A percentile compares a stretch with the other conserved stretches of the same genome.
phyloP scores from a whole-genome alignment of 345 rosid genomes.

The Ceriops decandra region DNA sequence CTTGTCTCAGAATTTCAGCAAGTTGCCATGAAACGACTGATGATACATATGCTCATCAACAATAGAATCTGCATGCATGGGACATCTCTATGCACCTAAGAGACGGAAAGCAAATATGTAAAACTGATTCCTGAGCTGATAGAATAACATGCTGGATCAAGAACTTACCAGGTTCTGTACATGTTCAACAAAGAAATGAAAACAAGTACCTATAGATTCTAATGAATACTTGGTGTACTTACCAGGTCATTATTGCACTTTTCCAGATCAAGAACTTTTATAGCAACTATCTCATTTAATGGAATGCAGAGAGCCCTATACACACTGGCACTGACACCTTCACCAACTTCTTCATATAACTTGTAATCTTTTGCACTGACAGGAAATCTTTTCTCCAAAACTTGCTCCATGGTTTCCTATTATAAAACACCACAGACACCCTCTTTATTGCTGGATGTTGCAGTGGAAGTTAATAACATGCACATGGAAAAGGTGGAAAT shows the following conservation, averaged over 20 bases:
- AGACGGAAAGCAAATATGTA: not conserved
- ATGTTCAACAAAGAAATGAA: slow-evolving; percentile 7
- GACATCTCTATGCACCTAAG: not conserved
- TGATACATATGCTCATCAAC: not conserved
- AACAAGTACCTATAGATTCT: slow-evolving; percentile 5
- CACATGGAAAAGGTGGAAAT: slow-evolving; percentile 20
- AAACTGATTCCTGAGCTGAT: not conserved
- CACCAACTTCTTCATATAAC: slow-evolving; percentile 90
- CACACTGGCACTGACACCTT: slow-evolving; percentile 94
- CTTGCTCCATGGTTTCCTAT: slow-evolving; percentile 50
- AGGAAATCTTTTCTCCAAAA: slow-evolving; percentile 67
- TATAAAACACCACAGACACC: slow-evolving; percentile 41
- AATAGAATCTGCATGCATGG: not conserved
- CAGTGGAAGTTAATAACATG: slow-evolving; percentile 27
- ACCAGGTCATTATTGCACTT: slow-evolving; percentile 95
- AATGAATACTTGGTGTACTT: slow-evolving; percentile 20
- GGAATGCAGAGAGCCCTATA: slow-evolving; percentile 89
- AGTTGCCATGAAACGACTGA: not conserved
- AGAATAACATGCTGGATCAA: not conserved
- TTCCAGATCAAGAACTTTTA: slow-evolving; percentile 96
- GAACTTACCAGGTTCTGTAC: not conserved
- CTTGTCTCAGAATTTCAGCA: not conserved
- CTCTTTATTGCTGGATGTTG: slow-evolving; percentile 28
- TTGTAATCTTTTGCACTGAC: slow-evolving; percentile 70
- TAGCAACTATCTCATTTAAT: slow-evolving; percentile 77